A percentile compares a stretch with the other conserved stretches of the same genome.
Evolutionary conservation across 176 grass and related monocot genomes (phyloP).

Genomic region (Chloris gayana): DNA sequence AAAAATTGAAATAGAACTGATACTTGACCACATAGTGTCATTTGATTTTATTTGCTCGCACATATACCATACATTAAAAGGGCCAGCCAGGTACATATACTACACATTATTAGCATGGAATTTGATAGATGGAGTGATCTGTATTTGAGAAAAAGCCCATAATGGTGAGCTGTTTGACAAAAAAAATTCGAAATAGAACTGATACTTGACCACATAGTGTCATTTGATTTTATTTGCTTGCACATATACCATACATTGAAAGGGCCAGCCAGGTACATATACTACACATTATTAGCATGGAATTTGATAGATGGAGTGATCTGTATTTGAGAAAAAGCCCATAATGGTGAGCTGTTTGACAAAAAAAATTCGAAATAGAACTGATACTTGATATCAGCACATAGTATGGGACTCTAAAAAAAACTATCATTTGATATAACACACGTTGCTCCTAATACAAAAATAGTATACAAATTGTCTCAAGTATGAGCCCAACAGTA

Average conservation of each 20-base stretch:
- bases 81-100: too few relatives aligned
- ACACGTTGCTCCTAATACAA: too few relatives aligned
- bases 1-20: too few relatives aligned
- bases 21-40: background rate
- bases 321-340: background rate
- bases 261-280: too few relatives aligned
- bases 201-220: background rate
- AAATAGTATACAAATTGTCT: too few relatives aligned
- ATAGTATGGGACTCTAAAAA: too few relatives aligned
- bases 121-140: background rate
- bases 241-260: background rate
- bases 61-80: slow-evolving; percentile 1
- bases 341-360: background rate
- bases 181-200: background rate
- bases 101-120: background rate
- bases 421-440: too few relatives aligned
- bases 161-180: background rate
- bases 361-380: background rate
- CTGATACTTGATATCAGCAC: background rate
- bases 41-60: background rate
- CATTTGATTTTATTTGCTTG: slow-evolving; percentile 2
- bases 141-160: background rate
- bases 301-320: background rate
- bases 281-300: background rate
- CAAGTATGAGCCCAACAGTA: too few relatives aligned